phyloP scores from a whole-genome alignment of 129 eudicot species.

The Arctium minus region DNA sequence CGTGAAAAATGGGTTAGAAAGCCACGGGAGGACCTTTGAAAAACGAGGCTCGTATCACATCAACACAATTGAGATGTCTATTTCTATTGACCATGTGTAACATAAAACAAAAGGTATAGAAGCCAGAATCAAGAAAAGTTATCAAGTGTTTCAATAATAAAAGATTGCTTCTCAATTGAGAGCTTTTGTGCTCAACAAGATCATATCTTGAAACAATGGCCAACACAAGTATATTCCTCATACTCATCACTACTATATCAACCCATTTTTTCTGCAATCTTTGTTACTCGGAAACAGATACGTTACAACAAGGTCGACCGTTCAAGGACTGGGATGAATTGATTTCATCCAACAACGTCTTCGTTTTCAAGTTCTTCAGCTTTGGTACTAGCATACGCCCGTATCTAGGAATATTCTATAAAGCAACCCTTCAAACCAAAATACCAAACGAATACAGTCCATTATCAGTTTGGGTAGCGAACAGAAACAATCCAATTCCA shows the following conservation, averaged over 20 bases:
- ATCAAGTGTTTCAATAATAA: not conserved
- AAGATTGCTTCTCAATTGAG: too few relatives aligned
- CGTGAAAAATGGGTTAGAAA: too few relatives aligned
- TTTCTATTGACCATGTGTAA: not conserved
- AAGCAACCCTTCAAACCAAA: not conserved
- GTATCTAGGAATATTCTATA: constrained; percentile 41
- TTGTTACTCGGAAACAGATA: constrained; percentile 31
- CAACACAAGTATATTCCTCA: not conserved
- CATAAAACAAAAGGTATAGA: not conserved
- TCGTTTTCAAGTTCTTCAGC: constrained; percentile 37
- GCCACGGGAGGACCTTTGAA: too few relatives aligned
- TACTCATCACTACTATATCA: not conserved
- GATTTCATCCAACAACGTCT: constrained; percentile 34
- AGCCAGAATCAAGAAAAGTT: not conserved
- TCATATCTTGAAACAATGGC: constrained; percentile 16
- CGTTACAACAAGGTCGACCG: constrained; percentile 32
- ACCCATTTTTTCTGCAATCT: not conserved
- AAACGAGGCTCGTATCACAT: not conserved
- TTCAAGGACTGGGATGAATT: constrained; percentile 37
- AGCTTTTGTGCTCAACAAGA: not conserved
- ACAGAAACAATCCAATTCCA: constrained; percentile 34
- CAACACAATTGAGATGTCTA: constrained; percentile 2
- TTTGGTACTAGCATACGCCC: constrained; percentile 18
- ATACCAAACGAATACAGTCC: not conserved
- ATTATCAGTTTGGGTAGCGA: constrained; percentile 48